These are phyloP conservation scores for Ascochyta viciae-villosae DNA, from an alignment of 2,329 filamentous ascomycete genomes.

Conservation along the genomic window DNA sequence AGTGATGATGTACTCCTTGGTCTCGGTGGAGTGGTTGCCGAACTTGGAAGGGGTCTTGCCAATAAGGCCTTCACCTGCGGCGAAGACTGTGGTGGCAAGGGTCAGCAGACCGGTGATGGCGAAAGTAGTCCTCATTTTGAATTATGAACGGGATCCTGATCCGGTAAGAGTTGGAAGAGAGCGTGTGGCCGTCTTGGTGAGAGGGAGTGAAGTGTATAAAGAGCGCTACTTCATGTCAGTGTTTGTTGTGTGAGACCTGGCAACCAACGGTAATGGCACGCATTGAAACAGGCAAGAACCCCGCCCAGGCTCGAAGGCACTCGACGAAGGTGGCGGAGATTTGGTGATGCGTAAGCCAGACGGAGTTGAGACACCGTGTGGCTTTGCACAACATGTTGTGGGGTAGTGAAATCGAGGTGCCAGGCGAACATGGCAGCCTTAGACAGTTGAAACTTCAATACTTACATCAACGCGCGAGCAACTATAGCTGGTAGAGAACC, in stretches of 20 bases:
- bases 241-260: constrained; percentile 14
- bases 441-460: constrained; percentile 31
- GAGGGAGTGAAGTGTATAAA: constrained; percentile 16
- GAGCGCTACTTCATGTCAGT: constrained; percentile 17
- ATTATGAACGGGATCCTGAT: constrained; percentile 35
- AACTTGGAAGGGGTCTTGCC: constrained; percentile 24
- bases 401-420: constrained; percentile 15
- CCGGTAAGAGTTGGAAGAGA: constrained; percentile 22
- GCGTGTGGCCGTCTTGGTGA: constrained; percentile 13
- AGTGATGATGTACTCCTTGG: constrained; percentile 40
- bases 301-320: constrained; percentile 22
- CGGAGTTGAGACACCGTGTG: constrained; percentile 19
- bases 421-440: constrained; percentile 20
- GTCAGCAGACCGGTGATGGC: constrained; percentile 39
- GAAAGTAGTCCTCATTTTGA: constrained; percentile 42
- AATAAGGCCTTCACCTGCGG: constrained; percentile 37
- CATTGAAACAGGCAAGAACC: constrained; percentile 20
- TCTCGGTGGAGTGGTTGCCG: constrained; percentile 37
- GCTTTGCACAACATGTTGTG: constrained; percentile 20
- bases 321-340: constrained; percentile 15
- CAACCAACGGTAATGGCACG: constrained; percentile 20
- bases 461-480: constrained; percentile 47
- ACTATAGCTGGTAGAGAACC: constrained; percentile 34
- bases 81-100: constrained; percentile 28
- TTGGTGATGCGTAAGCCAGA: constrained; percentile 18